Percentiles rank a stretch among this genome's conserved stretches.
Evolutionary conservation across 306 rosid genomes (phyloP).

Genomic region (Pueraria montana): DNA sequence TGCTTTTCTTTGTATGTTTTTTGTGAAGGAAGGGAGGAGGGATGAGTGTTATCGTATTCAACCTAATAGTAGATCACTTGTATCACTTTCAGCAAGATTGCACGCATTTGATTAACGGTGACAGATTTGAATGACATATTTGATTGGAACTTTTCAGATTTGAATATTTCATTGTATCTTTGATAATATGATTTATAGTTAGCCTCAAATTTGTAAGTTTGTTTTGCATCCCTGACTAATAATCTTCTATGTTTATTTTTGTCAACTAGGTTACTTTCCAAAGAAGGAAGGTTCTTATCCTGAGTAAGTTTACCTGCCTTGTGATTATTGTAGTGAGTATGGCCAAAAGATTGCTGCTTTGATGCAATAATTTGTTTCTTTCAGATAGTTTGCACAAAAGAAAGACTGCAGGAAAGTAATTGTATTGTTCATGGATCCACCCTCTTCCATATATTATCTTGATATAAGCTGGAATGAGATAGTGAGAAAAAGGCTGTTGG

Average conservation of each 20-base stretch:
- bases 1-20: not conserved
- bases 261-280: slow-evolving; percentile 30
- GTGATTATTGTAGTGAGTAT: slow-evolving; percentile 18
- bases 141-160: slow-evolving; percentile 26
- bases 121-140: slow-evolving; percentile 26
- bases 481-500: not conserved
- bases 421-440: not conserved
- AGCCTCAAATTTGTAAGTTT: slow-evolving; percentile 12
- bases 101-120: not conserved
- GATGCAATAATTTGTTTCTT: not conserved
- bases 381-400: not conserved
- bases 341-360: not conserved
- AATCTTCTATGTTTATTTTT: slow-evolving; percentile 15
- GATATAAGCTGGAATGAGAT: not conserved
- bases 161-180: slow-evolving; percentile 18
- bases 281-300: slow-evolving; percentile 23
- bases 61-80: not conserved
- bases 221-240: slow-evolving; percentile 30
- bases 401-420: not conserved
- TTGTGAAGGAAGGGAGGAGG: not conserved
- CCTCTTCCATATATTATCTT: not conserved
- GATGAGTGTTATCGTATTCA: not conserved
- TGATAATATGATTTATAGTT: slow-evolving; percentile 4
- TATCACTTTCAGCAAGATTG: too few relatives aligned
- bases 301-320: slow-evolving; percentile 8